These are phyloP conservation scores for Aspergillus conjunctus DNA, from an alignment of 495 filamentous ascomycete species.

Conservation along the genomic window DNA sequence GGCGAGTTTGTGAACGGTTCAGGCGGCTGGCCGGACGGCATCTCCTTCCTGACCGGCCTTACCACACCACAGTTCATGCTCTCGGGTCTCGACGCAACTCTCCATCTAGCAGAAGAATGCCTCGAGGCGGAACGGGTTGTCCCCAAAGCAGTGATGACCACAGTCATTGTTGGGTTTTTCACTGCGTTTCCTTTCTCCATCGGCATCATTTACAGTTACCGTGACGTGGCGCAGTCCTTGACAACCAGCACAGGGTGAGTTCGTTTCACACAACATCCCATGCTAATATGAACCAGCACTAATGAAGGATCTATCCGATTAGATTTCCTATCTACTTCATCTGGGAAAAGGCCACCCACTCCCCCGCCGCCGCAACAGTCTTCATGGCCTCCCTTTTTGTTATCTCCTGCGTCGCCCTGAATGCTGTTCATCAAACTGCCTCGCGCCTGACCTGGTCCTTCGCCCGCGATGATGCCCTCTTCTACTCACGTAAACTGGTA, in stretches of 20 bases:
- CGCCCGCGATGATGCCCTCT: constrained; percentile 40
- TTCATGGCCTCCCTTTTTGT: constrained; percentile 35
- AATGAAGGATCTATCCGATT: constrained; percentile 14
- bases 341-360: constrained; percentile 38
- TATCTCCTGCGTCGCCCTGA: constrained; percentile 35
- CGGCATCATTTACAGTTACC: constrained; percentile 34
- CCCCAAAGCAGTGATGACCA: constrained; percentile 34
- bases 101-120: constrained; percentile 42
- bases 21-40: constrained; percentile 35
- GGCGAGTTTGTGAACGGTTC: constrained; percentile 33
- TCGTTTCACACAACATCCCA: not conserved
- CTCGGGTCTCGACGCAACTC: constrained; percentile 38
- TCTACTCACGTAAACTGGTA: constrained; percentile 28
- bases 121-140: constrained; percentile 34
- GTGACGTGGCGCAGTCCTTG: constrained; percentile 26
- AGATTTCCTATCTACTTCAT: constrained; percentile 36
- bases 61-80: constrained; percentile 40
- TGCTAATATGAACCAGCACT: constrained; percentile 16
- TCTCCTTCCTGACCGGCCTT: constrained; percentile 40
- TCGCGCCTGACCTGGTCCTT: constrained; percentile 50
- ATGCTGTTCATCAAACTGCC: constrained; percentile 42
- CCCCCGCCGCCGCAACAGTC: constrained; percentile 33
- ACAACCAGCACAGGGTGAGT: constrained; percentile 31
- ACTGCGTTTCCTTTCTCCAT: constrained; percentile 39
- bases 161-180: constrained; percentile 35